phyloP scores from a whole-genome alignment of 257 asterid species.

The Solanum lignicaule region DNA sequence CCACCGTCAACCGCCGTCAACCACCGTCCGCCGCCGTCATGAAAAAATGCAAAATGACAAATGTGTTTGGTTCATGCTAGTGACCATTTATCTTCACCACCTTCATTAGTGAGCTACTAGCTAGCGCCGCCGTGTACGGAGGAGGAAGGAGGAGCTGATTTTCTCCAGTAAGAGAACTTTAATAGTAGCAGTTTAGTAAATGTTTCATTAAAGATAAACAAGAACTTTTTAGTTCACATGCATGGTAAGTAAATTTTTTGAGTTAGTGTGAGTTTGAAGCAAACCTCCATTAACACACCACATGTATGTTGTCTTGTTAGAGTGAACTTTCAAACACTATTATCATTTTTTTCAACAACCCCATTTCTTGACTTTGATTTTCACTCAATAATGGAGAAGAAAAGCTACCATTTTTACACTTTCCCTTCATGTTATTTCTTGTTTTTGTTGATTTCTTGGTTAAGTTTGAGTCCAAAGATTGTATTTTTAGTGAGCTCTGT shows the following conservation, averaged over 20 bases:
- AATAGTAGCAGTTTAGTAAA: background rate
- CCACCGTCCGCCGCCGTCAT: background rate
- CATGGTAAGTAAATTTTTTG: constrained; percentile 18
- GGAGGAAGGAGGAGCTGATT: constrained; percentile 15
- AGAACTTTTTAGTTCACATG: constrained; percentile 27
- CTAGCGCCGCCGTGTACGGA: constrained; percentile 29
- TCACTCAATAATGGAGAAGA: constrained; percentile 27
- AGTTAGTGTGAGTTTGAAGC: constrained; percentile 36
- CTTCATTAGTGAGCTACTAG: background rate
- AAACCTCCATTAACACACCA: constrained; percentile 16
- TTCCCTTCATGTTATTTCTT: constrained; percentile 2
- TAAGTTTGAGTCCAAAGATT: background rate
- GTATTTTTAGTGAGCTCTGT: constrained; percentile 22
- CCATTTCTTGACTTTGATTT: background rate
- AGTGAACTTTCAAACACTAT: constrained; percentile 8
- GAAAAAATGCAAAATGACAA: background rate
- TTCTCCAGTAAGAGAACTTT: constrained; percentile 16
- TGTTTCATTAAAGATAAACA: background rate
- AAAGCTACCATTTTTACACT: background rate
- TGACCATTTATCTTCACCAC: constrained; percentile 2
- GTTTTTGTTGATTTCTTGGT: constrained; percentile 15
- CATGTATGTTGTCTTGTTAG: constrained; percentile 45
- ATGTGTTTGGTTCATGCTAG: background rate
- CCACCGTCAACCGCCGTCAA: background rate
- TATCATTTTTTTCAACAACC: background rate